Evolutionary conservation across 129 eudicot species (phyloP).

Genomic region (Artemisia argyi): DNA sequence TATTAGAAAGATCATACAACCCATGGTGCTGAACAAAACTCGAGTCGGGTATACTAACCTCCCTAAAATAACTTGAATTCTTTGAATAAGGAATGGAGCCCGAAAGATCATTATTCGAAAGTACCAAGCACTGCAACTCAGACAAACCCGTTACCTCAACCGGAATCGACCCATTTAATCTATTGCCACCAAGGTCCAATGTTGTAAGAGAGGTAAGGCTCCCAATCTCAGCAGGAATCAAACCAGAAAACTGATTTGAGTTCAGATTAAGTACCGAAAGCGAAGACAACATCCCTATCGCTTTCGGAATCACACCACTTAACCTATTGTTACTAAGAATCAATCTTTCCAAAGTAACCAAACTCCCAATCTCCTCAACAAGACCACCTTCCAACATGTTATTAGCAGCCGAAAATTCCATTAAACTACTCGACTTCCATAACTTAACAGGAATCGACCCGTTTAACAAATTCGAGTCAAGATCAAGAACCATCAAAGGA

Average conservation of each 20-base stretch:
- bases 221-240: conserved; percentile 55
- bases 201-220: conserved; percentile 55
- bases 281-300: conserved; percentile 47
- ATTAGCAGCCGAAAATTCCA: conserved; percentile 76
- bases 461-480: conserved; percentile 65
- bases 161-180: conserved; percentile 62
- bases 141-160: conserved; percentile 44
- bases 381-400: conserved; percentile 58
- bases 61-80: conserved; percentile 50
- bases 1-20: conserved; percentile 67
- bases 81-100: conserved; percentile 57
- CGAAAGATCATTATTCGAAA: conserved; percentile 61
- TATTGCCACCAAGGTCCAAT: conserved; percentile 64
- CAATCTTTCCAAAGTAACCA: conserved; percentile 44
- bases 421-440: conserved; percentile 49
- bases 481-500: conserved; percentile 63
- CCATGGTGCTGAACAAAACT: conserved; percentile 79
- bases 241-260: conserved; percentile 53
- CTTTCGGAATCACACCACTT: conserved; percentile 50
- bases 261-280: conserved; percentile 65
- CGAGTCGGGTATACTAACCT: conserved; percentile 62
- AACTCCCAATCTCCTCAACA: conserved; percentile 44
- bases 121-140: conserved; percentile 63
- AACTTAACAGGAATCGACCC: conserved; percentile 56
- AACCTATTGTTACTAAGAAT: conserved; percentile 53